A percentile compares a stretch with the other conserved stretches of the same genome.
These are phyloP conservation scores for Macrolepiota dolichaula DNA, from an alignment of 768 basidiomycete species.

Conservation along the genomic window DNA sequence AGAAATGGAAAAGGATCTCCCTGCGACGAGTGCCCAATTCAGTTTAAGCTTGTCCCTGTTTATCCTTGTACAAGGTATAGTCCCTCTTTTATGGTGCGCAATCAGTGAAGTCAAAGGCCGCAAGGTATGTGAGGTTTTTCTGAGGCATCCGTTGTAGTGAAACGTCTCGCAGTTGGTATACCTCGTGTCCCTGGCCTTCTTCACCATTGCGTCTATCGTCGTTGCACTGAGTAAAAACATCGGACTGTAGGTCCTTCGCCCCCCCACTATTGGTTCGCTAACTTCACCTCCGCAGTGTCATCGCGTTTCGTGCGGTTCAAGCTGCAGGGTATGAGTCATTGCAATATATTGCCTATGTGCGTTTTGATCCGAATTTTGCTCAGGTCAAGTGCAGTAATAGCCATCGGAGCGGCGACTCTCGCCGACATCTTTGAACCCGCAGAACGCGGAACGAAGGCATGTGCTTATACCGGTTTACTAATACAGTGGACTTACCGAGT, in stretches of 20 bases:
- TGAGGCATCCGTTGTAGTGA: not conserved
- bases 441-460: constrained; percentile 65
- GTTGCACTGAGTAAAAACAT: constrained; percentile 56
- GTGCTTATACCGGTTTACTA: not conserved
- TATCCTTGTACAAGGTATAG: constrained; percentile 65
- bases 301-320: constrained; percentile 69
- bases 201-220: constrained; percentile 51
- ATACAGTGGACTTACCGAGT: not conserved
- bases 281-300: constrained; percentile 36
- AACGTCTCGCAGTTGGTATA: constrained; percentile 42
- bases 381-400: constrained; percentile 63
- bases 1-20: constrained; percentile 55
- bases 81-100: constrained; percentile 67
- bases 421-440: constrained; percentile 76
- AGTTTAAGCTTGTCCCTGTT: constrained; percentile 70
- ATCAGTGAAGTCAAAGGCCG: constrained; percentile 75
- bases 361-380: not conserved
- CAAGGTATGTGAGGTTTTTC: constrained; percentile 39
- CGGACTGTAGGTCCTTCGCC: constrained; percentile 30
- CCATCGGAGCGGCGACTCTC: constrained; percentile 74
- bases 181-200: constrained; percentile 46
- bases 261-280: not conserved
- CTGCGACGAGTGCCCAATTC: constrained; percentile 58
- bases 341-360: not conserved
- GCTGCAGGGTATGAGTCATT: constrained; percentile 49